These are phyloP conservation scores for Thelonectria blattea DNA, from an alignment of 2,329 filamentous ascomycete species.

Conservation along the genomic window DNA sequence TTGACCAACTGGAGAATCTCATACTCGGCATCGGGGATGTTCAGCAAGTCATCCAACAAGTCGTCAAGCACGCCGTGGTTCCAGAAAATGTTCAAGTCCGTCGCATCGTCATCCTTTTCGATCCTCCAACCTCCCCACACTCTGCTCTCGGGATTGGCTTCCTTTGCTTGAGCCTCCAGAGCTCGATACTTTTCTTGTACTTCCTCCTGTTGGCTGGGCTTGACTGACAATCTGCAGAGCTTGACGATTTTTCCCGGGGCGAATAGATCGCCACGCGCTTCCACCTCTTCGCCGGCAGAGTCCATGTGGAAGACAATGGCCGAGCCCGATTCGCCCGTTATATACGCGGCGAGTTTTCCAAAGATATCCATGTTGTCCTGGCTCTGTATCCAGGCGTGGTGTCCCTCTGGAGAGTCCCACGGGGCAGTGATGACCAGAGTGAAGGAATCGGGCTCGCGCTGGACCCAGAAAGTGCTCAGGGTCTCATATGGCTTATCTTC, in stretches of 20 bases:
- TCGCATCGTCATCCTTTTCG: slow-evolving; percentile 44
- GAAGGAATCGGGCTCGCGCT: slow-evolving; percentile 44
- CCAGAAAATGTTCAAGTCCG: slow-evolving; percentile 50
- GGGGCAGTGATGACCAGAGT: slow-evolving; percentile 51
- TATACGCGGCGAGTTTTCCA: slow-evolving; percentile 41
- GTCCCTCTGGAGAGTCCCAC: slow-evolving; percentile 51
- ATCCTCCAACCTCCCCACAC: slow-evolving; percentile 51
- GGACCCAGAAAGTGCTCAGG: slow-evolving; percentile 46
- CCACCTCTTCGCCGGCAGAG: slow-evolving; percentile 35
- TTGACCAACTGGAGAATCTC: slow-evolving; percentile 35
- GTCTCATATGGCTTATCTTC: slow-evolving; percentile 38
- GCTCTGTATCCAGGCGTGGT: slow-evolving; percentile 52
- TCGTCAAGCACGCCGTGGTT: slow-evolving; percentile 46
- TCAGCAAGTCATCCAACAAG: slow-evolving; percentile 38
- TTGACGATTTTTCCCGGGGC: slow-evolving; percentile 40
- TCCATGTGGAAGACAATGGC: slow-evolving; percentile 52
- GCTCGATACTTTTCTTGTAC: slow-evolving; percentile 44
- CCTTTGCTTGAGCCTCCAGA: slow-evolving; percentile 41
- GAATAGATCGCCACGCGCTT: slow-evolving; percentile 36
- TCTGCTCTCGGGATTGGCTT: slow-evolving; percentile 38
- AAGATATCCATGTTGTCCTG: slow-evolving; percentile 48
- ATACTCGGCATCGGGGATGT: slow-evolving; percentile 26
- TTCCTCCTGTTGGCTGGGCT: slow-evolving; percentile 38
- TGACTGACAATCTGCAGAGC: slow-evolving; percentile 45
- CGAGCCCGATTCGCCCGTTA: slow-evolving; percentile 41